Conservation (phyloP, 169 alveolate genomes). For the Eimeria zaria region DNA sequence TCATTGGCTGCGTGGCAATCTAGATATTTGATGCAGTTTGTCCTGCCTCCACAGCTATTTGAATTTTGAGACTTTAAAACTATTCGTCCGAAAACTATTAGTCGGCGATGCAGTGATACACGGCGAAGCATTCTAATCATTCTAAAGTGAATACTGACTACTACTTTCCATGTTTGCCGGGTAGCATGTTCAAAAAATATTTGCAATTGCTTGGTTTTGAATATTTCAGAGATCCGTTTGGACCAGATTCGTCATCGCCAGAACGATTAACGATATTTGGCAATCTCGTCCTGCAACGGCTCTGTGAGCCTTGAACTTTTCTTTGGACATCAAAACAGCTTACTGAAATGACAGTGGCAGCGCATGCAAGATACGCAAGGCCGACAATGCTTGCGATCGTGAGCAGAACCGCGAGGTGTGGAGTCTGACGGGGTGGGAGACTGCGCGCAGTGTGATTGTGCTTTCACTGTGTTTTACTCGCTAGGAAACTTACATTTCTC, state of each 20-base stretch:
- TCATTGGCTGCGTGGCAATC: neutral
- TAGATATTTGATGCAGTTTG: neutral
- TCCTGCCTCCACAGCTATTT: neutral
- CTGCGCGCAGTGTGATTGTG: conserved; percentile 3
- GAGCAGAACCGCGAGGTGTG: conserved; percentile 80
- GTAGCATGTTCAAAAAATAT: conserved; percentile 53
- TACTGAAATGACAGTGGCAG: conserved; percentile 83
- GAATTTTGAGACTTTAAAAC: neutral
- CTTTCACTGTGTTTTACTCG: neutral
- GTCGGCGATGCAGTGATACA: neutral
- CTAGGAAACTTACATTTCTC: conserved; percentile 69
- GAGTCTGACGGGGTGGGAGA: conserved; percentile 83
- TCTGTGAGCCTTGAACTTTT: neutral
- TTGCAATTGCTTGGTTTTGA: conserved; percentile 14
- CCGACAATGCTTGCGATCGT: conserved; percentile 71
- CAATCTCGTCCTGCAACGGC: conserved; percentile 73
- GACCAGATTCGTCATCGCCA: conserved; percentile 40
- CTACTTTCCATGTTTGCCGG: conserved; percentile 2
- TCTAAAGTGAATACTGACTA: neutral
- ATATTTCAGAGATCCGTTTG: neutral
- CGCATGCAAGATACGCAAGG: conserved; percentile 79
- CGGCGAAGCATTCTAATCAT: neutral
- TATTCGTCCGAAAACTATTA: neutral
- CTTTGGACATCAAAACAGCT: neutral
- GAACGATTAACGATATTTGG: conserved; percentile 59